Base-by-base conservation (phyloP, 371 early-diverging fungal species). In the Catenaria anguillulae region DNA sequence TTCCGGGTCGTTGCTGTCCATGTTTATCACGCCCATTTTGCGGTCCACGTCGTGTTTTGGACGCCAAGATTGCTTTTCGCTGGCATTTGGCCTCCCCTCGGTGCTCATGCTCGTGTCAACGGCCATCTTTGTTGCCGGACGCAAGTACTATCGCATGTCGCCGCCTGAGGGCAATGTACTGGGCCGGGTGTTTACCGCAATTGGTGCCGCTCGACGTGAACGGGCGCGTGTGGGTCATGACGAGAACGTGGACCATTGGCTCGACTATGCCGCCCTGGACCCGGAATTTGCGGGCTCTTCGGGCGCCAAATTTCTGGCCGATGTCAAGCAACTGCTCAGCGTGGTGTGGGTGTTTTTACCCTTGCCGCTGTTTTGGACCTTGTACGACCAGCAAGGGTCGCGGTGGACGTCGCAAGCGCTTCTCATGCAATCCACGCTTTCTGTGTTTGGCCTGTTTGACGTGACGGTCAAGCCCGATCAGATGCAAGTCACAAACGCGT, bases 361-460 rank as follows among this genome's bases (percentile, higher is more conserved):
- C 0, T 23, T 60, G 33, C 48, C 66, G 5, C 37, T 73, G 31
- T 75, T 74, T 55, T 77, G 77, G 77, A 68, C 66, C 56, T 60
- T 77, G 31, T 73, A 66, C 61, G 77, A 77, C 62, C 76, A 77
- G 58, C 74, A 77, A 58, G 56, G 63, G 35, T 64, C 70, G 37
- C 64, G 70, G n/a, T 77, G 77, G 77, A 63, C 69, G 46, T 71
- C 70, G 24, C 77, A 77, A 60, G 77, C 65, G 35, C 62, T 45
- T 13, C 68, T 65, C 59, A 70, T 77, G 71, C 60, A 63, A 12
- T 46, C 56, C 21, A 15, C 10, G 21, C 8, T 50, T 19, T 6
- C 55, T 13, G 19, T 67, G 5, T 48, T 56, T n/a, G 63, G 70
- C 40, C 19, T 26, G 24, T n/a, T 13, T 13, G 56, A 5, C 6